phyloP scores from a whole-genome alignment of 306 rosid genomes.

The Alnus glutinosa region DNA sequence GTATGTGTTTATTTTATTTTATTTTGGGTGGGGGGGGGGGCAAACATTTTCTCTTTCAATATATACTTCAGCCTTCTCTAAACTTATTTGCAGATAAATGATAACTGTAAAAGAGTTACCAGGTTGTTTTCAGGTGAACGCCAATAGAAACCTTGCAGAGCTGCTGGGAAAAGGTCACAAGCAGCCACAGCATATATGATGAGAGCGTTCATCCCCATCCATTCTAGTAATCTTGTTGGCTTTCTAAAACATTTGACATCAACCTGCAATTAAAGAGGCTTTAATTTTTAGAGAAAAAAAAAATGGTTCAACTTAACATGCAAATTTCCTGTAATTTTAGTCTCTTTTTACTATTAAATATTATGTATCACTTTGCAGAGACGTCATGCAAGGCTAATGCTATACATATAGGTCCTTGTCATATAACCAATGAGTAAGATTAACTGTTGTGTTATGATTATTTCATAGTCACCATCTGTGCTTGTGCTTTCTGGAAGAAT shows the following conservation, averaged over 20 bases:
- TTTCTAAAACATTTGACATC: constrained; percentile 53
- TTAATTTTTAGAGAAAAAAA: neutral
- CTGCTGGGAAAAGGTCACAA: constrained; percentile 66
- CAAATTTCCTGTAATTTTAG: constrained; percentile 11
- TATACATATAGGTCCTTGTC: neutral
- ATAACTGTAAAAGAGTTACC: constrained; percentile 41
- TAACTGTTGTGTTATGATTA: neutral
- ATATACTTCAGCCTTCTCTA: neutral
- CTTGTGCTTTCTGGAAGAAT: neutral
- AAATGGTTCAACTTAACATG: constrained; percentile 21
- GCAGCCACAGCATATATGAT: constrained; percentile 70
- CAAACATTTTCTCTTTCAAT: neutral
- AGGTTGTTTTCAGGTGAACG: constrained; percentile 66
- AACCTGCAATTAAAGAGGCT: constrained; percentile 45
- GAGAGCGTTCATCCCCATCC: constrained; percentile 87
- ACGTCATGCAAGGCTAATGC: constrained; percentile 10
- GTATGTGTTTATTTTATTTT: neutral
- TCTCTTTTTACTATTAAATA: constrained; percentile 6
- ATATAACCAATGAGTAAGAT: neutral
- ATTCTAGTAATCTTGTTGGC: constrained; percentile 59
- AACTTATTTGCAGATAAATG: neutral
- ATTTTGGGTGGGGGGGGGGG: neutral
- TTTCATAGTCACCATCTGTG: neutral
- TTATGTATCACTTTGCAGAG: neutral
- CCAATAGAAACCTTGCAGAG: constrained; percentile 77